Conservation (phyloP, 2,329 filamentous ascomycete species). For the Sporothrix variecibatus region DNA sequence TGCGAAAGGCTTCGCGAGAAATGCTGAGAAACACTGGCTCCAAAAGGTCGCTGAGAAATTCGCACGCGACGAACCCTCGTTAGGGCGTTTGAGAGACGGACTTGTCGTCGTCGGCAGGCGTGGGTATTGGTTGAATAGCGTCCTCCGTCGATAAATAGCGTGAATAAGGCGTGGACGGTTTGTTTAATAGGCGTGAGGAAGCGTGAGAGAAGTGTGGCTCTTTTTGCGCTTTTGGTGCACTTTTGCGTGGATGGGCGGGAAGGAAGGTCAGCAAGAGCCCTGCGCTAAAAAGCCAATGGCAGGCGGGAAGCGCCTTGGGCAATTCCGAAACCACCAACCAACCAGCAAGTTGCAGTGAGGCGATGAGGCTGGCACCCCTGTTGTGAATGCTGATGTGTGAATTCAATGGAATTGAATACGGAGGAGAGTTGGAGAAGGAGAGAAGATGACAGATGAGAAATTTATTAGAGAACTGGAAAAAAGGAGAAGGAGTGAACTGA, state of each 20-base stretch:
- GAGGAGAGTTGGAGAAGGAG: background rate
- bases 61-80: slow-evolving; percentile 23
- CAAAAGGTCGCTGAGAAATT: slow-evolving; percentile 20
- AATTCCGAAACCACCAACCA: slow-evolving; percentile 19
- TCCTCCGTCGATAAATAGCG: background rate
- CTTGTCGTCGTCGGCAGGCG: background rate
- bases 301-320: slow-evolving; percentile 1
- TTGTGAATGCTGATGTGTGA: background rate
- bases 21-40: slow-evolving; percentile 4
- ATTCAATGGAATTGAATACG: background rate
- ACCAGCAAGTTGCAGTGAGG: background rate
- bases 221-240: background rate
- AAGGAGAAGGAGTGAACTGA: background rate
- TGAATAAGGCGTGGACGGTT: background rate
- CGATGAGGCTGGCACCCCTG: slow-evolving; percentile 20
- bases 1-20: background rate
- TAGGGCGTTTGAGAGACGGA: background rate
- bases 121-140: background rate
- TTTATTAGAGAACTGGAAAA: background rate
- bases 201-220: background rate
- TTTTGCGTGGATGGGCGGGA: slow-evolving; percentile 4
- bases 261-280: slow-evolving; percentile 19
- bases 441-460: background rate
- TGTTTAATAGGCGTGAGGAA: background rate
- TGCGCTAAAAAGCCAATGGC: slow-evolving; percentile 25